Percentiles rank a stretch among this genome's conserved stretches.
Evolutionary conservation across 2,329 filamentous ascomycete genomes (phyloP).

Genomic region (Septoria petroselini): DNA sequence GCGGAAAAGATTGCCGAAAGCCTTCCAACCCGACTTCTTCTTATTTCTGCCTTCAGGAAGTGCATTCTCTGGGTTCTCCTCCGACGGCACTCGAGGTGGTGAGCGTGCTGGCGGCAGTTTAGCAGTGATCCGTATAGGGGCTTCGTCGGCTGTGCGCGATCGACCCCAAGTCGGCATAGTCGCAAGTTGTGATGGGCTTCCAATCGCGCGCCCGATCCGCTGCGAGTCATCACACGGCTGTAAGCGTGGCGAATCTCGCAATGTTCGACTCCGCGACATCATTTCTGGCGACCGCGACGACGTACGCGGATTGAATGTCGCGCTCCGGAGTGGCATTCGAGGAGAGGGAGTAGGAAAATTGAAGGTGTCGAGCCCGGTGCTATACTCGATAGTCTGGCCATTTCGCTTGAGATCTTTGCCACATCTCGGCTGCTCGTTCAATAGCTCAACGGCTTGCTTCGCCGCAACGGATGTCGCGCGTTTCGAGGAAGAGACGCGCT

Average conservation of each 20-base stretch:
- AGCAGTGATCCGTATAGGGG: slow-evolving; percentile 16
- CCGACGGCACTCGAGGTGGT: slow-evolving; percentile 7
- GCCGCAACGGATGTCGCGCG: not conserved
- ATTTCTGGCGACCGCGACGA: slow-evolving; percentile 6
- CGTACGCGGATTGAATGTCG: slow-evolving; percentile 19
- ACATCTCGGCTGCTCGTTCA: slow-evolving; percentile 17
- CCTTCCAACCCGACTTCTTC: slow-evolving; percentile 34
- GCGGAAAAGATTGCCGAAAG: slow-evolving; percentile 30
- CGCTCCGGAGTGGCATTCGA: slow-evolving; percentile 23
- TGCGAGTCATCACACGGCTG: slow-evolving; percentile 17
- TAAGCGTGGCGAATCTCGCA: slow-evolving; percentile 13
- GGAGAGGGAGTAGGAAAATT: slow-evolving; percentile 34
- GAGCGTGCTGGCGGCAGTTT: slow-evolving; percentile 8
- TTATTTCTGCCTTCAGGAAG: slow-evolving; percentile 18
- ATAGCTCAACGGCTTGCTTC: slow-evolving; percentile 5
- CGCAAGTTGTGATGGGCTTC: slow-evolving; percentile 23
- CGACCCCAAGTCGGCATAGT: slow-evolving; percentile 27
- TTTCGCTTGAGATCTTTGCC: slow-evolving; percentile 21
- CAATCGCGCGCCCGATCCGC: slow-evolving; percentile 26
- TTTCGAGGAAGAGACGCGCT: slow-evolving; percentile 17
- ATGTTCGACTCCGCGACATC: not conserved
- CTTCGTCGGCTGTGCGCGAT: slow-evolving; percentile 25
- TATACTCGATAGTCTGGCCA: slow-evolving; percentile 27
- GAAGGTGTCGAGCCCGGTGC: slow-evolving; percentile 29
- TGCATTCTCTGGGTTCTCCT: not conserved